A percentile compares a stretch with the other conserved stretches of the same genome.
Conservation (phyloP, 371 early-diverging fungal genomes). For the Apophysomyces elegans region DNA sequence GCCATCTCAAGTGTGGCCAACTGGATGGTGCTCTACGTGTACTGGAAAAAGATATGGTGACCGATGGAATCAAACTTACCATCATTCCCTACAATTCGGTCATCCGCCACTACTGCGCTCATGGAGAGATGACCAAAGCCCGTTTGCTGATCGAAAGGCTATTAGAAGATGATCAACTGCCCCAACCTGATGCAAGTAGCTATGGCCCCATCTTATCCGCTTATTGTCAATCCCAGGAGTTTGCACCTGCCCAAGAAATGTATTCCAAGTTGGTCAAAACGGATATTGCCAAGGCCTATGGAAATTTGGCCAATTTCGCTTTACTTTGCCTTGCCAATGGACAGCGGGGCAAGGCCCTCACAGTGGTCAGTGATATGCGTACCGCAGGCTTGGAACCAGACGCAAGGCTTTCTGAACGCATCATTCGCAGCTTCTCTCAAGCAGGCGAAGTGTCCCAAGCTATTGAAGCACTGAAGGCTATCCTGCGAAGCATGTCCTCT, state of each 20-base stretch:
- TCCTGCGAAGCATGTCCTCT: conserved; percentile 31
- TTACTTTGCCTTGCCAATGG: conserved; percentile 36
- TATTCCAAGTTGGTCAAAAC: conserved; percentile 41
- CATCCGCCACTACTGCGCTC: conserved; percentile 46
- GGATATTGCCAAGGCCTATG: conserved; percentile 45
- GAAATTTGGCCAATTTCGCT: conserved; percentile 49
- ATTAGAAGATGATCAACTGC: conserved; percentile 25
- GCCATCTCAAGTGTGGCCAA: conserved; percentile 42
- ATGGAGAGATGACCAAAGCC: conserved; percentile 33
- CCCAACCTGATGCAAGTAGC: conserved; percentile 43
- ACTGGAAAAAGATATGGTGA: conserved; percentile 38
- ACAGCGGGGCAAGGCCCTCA: conserved; percentile 23
- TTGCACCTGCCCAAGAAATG: conserved; percentile 21
- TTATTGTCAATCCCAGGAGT: conserved; percentile 32
- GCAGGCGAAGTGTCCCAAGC: conserved; percentile 24
- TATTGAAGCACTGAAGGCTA: conserved; percentile 29
- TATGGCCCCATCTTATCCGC: conserved; percentile 50
- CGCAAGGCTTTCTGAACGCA: conserved; percentile 16
- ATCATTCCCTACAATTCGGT: conserved; percentile 49
- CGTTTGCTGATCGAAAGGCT: conserved; percentile 31
- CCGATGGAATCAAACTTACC: conserved; percentile 32
- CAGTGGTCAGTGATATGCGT: conserved; percentile 41
- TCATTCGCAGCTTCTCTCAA: conserved; percentile 22
- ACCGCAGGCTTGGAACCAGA: conserved; percentile 24
- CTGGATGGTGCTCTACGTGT: conserved; percentile 41